Base-by-base conservation (phyloP, 2,329 filamentous ascomycete genomes). In the Ophiostoma quercus region DNA sequence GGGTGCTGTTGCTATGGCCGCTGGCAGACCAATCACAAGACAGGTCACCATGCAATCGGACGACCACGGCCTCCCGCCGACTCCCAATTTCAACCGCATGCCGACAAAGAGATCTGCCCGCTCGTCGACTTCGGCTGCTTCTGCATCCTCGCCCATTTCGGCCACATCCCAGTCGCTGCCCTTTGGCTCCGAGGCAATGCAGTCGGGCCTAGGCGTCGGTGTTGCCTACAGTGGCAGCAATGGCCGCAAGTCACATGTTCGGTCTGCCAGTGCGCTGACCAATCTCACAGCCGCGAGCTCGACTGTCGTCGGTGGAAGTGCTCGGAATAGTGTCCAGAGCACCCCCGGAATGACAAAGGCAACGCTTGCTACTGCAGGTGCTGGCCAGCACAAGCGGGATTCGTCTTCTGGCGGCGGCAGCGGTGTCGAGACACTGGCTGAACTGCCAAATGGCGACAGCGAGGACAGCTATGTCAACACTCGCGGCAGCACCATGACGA, bases 61-160 rank as follows among this genome's bases (percentile, higher is more conserved):
- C 62, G 69, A 71, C 6, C 71, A 66, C 5, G 72, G 72, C n/a
- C 72, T 73, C 16, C 72, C 72, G 39, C 68, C 72, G 6, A 25
- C 70, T 0, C 72, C 72, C 8, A 69, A 34, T n/a, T 72, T 70
- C 43, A 37, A 65, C 16, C 47, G 25, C 8, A 51, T 32, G 66
- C 47, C 47, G 14, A 66, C 41, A 12, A 25, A 22, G 14, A 25
- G 65, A 19, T 60, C 43, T 16, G 37, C 63, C 19, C 34, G 60
- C 19, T 57, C 69, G 6, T n/a, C 66, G 11, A 43, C 29, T 3
- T 67, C 51, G 6, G 65, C 69, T 3, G 32, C 41, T 14, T 51
- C 57, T 22, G 57, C 67, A 12, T 39, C 67, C 7, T 66, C 69
- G 22, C 67, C 69, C 2, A 41, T 39, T 7, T 70, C 69, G 2